Evolutionary conservation across 2,329 filamentous ascomycete genomes (phyloP), one percentile per base, ranked within the genome.

Genomic region (Camillea tinctor): DNA sequence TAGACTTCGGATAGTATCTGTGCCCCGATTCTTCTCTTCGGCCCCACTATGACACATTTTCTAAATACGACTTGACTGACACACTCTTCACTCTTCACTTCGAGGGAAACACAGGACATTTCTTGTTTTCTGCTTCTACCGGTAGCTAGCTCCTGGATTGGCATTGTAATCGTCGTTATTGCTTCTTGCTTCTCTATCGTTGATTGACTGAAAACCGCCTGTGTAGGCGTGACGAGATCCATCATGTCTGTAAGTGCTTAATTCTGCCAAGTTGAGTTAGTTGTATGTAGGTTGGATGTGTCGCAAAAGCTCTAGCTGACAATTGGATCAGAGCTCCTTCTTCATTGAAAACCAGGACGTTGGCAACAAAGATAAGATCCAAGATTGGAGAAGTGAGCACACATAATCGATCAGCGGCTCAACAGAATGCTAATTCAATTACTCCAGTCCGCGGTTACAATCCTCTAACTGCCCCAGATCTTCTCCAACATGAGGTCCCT

Each of bases 401-500:
- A n/a, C 13, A 11, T 11, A 9, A 49, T 40, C 26, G 24, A 48
- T 24, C 48, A 5, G 40, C 40, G 54, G 23, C 26, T n/a, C 6
- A 30, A n/a, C 24, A 51, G 8, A 36, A 23, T 52, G 30, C 60
- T 66, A 59, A 61, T 51, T 59, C 48, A 54, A 49, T 44, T 57
- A 26, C 17, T 13, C 22, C 24, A 92, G 89, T 93, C 76, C 89
- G 90, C 64, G 94, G 94, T 69, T 94, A 96, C 84, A 97, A 96
- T 75, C 94, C 92, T 70, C 82, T 99, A 67, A 97, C 92, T 15
- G 88, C 95, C 6, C 95, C 95, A 63, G 92, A 97, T 72, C 88
- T 99, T 65, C 92, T 99, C 62, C 94, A 98, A 77, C 90, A 94
- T 82, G 93, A 98, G 76, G 94, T 99, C 71, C 77, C 82, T 68